Evolutionary conservation across 2,329 filamentous ascomycete genomes (phyloP).

Genomic region (Sphaerulina musiva): DNA sequence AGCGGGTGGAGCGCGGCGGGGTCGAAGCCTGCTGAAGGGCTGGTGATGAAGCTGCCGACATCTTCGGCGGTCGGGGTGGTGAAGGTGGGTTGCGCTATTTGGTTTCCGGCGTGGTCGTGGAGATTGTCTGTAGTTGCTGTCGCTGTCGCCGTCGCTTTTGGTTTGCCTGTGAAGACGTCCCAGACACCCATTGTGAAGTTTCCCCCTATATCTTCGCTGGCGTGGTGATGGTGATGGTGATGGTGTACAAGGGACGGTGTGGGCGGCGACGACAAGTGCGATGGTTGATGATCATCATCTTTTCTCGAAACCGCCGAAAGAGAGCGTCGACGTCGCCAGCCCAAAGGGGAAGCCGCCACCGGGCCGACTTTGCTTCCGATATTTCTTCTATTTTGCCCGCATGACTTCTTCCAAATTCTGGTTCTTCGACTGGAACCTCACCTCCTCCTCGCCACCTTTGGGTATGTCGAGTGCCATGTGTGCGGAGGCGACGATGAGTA

Average conservation of each 20-base stretch:
- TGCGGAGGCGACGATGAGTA: background rate
- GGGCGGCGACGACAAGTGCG: slow-evolving; percentile 1
- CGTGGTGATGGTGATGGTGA: slow-evolving; percentile 3
- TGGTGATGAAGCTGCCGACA: slow-evolving; percentile 76
- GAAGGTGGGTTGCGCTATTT: slow-evolving; percentile 39
- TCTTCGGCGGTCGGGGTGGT: slow-evolving; percentile 60
- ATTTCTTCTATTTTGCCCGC: background rate
- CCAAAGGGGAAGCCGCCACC: background rate
- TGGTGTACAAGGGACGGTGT: background rate
- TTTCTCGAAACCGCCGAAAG: too few relatives aligned
- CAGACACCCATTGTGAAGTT: slow-evolving; percentile 47
- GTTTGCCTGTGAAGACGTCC: slow-evolving; percentile 56
- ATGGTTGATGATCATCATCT: too few relatives aligned
- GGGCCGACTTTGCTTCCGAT: background rate
- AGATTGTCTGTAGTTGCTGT: slow-evolving; percentile 38
- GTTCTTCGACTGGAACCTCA: background rate
- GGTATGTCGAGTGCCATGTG: background rate
- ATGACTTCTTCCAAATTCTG: background rate
- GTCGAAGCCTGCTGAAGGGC: slow-evolving; percentile 65
- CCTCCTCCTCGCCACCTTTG: background rate
- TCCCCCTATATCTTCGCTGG: background rate
- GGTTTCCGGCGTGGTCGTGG: slow-evolving; percentile 33
- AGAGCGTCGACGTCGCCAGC: too few relatives aligned
- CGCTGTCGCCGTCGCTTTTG: slow-evolving; percentile 35
- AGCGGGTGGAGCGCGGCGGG: slow-evolving; percentile 86